phyloP scores from a whole-genome alignment of 2,329 filamentous ascomycete genomes.

The Fusarium pininemorale region DNA sequence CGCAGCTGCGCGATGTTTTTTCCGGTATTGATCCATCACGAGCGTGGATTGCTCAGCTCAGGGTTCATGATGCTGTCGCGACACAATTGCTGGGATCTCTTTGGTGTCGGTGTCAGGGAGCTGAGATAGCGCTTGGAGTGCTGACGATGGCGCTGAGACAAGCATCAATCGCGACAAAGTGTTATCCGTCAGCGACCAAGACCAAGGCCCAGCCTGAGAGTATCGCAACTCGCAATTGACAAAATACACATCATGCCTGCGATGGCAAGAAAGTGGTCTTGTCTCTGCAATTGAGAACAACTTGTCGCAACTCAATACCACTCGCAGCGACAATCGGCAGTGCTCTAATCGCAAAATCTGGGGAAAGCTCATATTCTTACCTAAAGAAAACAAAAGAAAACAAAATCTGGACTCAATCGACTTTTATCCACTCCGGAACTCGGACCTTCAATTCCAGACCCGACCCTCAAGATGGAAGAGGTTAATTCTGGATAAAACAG shows the following conservation, averaged over 20 bases:
- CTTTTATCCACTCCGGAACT: neutral
- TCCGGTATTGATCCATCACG: fast-evolving
- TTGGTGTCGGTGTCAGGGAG: too few relatives aligned
- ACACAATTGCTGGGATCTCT: neutral
- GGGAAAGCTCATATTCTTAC: neutral
- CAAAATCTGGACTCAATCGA: neutral
- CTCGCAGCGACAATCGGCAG: neutral
- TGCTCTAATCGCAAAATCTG: neutral
- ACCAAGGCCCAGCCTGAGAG: fast-evolving
- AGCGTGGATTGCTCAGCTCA: fast-evolving
- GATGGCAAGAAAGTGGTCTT: fast-evolving
- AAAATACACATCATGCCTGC: fast-evolving
- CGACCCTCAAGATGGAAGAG: neutral
- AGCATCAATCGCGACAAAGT: fast-evolving
- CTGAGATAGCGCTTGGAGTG: neutral
- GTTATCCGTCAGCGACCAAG: neutral
- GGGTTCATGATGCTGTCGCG: neutral
- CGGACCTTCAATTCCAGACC: neutral
- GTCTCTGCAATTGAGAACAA: fast-evolving
- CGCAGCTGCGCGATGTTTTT: fast-evolving
- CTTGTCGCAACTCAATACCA: neutral
- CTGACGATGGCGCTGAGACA: neutral
- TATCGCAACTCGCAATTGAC: neutral
- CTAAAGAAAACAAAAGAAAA: neutral
- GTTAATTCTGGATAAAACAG: neutral